Conservation (phyloP, 2,329 filamentous ascomycete species). For the Xylariaceae sp. region DNA sequence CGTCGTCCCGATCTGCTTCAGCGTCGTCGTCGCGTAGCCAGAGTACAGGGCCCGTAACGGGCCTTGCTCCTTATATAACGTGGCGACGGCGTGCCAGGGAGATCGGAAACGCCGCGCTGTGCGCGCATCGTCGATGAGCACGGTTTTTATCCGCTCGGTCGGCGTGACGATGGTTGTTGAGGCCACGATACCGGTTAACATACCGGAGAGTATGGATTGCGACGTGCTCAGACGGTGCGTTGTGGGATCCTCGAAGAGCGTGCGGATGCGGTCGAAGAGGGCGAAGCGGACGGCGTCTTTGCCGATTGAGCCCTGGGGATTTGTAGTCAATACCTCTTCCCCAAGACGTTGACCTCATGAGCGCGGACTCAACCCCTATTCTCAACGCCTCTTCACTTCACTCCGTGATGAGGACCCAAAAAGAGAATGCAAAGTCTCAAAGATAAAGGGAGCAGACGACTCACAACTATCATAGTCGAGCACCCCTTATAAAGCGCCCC, state of each 20-base stretch:
- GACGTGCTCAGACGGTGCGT: constrained; percentile 50
- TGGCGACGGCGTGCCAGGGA: constrained; percentile 45
- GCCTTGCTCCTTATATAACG: constrained; percentile 48
- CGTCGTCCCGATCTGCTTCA: constrained; percentile 58
- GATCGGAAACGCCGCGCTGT: constrained; percentile 39
- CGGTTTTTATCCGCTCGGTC: constrained; percentile 59
- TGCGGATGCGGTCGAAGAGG: constrained; percentile 58
- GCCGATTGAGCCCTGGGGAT: constrained; percentile 45
- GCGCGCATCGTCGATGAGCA: constrained; percentile 54
- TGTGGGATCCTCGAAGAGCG: constrained; percentile 44
- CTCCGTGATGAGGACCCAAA: too few species aligned
- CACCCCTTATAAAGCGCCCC: constrained; percentile 56
- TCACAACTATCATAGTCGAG: constrained; percentile 43
- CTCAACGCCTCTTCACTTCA: not conserved
- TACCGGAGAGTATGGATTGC: constrained; percentile 52
- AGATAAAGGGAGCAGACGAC: constrained; percentile 10
- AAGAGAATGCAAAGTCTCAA: not conserved
- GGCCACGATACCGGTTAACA: constrained; percentile 54
- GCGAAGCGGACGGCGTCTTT: constrained; percentile 61
- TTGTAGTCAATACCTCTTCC: not conserved
- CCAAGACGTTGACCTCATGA: too few species aligned
- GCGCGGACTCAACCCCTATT: not conserved
- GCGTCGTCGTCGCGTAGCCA: constrained; percentile 54
- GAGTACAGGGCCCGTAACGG: constrained; percentile 49
- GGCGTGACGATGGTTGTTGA: constrained; percentile 56